phyloP scores from a whole-genome alignment of 2,329 filamentous ascomycete species.

The Fusarium armeniacum region DNA sequence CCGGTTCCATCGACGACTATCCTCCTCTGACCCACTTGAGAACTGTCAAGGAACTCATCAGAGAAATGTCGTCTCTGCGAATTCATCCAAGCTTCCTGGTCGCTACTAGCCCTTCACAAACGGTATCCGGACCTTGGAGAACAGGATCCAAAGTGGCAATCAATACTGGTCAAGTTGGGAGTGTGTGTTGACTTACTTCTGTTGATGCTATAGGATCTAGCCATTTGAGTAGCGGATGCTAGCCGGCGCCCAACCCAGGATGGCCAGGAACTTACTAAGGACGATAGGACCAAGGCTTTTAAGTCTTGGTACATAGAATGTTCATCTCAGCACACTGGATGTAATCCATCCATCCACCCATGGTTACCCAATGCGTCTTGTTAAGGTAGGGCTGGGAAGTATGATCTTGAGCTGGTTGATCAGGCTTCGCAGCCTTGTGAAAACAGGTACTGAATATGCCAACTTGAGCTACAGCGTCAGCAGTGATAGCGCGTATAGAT shows the following conservation, averaged over 20 bases:
- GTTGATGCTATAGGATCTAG: fast-evolving
- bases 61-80: not conserved
- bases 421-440: fast-evolving
- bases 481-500: not conserved
- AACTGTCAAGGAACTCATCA: constrained; percentile 1
- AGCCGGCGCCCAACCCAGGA: not conserved
- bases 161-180: not conserved
- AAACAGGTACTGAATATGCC: not conserved
- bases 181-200: not conserved
- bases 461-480: not conserved
- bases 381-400: not conserved
- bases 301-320: not conserved
- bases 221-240: not conserved
- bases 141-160: not conserved
- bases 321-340: not conserved
- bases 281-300: not conserved
- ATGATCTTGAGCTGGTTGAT: not conserved
- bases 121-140: not conserved
- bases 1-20: not conserved
- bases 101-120: not conserved
- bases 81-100: not conserved
- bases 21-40: not conserved
- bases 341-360: not conserved
- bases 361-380: not conserved
- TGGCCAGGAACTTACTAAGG: not conserved